Evolutionary conservation across 169 alveolate genomes (phyloP).

Genomic region (Plasmodium relictum): DNA sequence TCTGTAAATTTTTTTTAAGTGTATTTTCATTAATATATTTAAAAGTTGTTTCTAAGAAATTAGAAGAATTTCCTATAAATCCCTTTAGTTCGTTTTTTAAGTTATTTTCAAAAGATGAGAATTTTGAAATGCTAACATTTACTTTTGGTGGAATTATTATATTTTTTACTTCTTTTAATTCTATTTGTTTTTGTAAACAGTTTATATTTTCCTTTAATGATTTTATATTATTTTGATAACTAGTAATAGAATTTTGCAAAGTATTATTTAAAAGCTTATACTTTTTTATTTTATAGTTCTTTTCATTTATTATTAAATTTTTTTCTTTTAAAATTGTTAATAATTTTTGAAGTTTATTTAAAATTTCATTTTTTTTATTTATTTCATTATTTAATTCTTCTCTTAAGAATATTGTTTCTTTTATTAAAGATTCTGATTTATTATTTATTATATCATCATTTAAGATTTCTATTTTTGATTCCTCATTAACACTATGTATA

Average conservation of each 20-base stretch:
- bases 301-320: conserved; percentile 64
- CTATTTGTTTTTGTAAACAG: conserved; percentile 65
- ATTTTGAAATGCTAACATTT: conserved; percentile 31
- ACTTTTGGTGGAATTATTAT: conserved; percentile 63
- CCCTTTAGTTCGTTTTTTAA: conserved; percentile 68
- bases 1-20: conserved; percentile 63
- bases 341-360: conserved; percentile 34
- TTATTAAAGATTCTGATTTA: neutral
- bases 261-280: conserved; percentile 32
- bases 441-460: neutral
- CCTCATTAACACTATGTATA: neutral
- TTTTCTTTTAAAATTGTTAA: conserved; percentile 30
- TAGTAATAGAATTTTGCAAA: conserved; percentile 14
- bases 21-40: conserved; percentile 77
- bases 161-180: conserved; percentile 44
- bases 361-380: conserved; percentile 23
- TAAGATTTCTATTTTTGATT: neutral
- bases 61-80: conserved; percentile 72
- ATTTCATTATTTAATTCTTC: conserved; percentile 51
- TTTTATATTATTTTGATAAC: conserved; percentile 38
- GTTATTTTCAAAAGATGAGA: conserved; percentile 71
- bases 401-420: conserved; percentile 9
- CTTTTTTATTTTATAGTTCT: conserved; percentile 52
- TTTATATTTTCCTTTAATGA: conserved; percentile 72
- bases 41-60: conserved; percentile 73